Percentiles rank a stretch among this genome's conserved stretches.
Conservation (phyloP, 2,329 filamentous ascomycete genomes). For the Incumbomyces delicatus region DNA sequence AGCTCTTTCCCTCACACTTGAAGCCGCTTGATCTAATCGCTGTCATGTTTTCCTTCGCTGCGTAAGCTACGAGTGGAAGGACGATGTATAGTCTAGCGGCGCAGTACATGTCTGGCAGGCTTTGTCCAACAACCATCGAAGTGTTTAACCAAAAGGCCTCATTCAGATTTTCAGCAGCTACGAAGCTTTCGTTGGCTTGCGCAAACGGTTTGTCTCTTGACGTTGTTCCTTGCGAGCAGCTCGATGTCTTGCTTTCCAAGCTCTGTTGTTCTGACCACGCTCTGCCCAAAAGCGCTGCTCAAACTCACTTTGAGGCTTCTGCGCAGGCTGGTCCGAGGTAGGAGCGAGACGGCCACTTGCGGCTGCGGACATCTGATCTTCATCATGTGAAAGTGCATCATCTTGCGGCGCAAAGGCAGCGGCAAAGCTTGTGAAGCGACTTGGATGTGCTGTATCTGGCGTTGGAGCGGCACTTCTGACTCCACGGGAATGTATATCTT, state of each 20-base stretch:
- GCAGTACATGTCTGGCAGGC: too few species aligned
- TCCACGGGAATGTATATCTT: constrained; percentile 58
- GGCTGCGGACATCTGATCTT: constrained; percentile 12
- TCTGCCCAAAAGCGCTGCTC: constrained; percentile 52
- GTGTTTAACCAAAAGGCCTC: too few species aligned
- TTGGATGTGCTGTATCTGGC: constrained; percentile 78
- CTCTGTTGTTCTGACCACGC: constrained; percentile 40
- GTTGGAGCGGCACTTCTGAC: constrained; percentile 87
- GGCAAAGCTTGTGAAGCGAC: constrained; percentile 22
- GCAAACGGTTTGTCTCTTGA: constrained; percentile 46
- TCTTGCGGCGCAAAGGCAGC: constrained; percentile 5
- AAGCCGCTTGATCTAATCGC: too few species aligned
- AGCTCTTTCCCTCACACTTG: too few species aligned
- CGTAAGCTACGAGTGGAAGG: too few species aligned
- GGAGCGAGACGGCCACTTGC: background rate
- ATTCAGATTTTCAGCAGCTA: too few species aligned
- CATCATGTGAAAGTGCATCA: constrained; percentile 9
- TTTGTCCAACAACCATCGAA: too few species aligned
- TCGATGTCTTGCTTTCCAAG: constrained; percentile 45
- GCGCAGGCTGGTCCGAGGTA: background rate
- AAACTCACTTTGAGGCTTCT: constrained; percentile 44
- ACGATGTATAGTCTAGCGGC: too few species aligned
- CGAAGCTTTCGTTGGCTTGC: too few species aligned
- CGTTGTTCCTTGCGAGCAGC: constrained; percentile 52
- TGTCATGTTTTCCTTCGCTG: too few species aligned